Percentiles rank a stretch among this genome's conserved stretches.
Conservation (phyloP, 2,329 filamentous ascomycete genomes). For the Talaromyces sp. region DNA sequence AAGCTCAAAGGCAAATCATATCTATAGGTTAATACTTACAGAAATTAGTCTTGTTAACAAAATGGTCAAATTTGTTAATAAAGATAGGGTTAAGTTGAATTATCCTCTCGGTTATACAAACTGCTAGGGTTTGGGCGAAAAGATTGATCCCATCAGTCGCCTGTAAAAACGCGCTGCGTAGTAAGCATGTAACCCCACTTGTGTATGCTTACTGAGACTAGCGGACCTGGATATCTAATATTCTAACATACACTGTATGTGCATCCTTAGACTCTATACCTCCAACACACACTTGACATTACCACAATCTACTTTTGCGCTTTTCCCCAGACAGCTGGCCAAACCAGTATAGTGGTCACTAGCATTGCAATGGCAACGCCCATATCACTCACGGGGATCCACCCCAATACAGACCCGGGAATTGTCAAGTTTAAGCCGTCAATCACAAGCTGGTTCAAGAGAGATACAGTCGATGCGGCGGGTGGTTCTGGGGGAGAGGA, state of each 20-base stretch:
- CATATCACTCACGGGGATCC: constrained; percentile 6
- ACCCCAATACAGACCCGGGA: constrained; percentile 4
- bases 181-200: too few relatives aligned
- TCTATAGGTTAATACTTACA: too few relatives aligned
- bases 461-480: neutral
- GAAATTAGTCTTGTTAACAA: too few relatives aligned
- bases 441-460: constrained; percentile 6
- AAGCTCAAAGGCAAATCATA: too few relatives aligned
- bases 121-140: too few relatives aligned
- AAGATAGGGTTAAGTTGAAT: too few relatives aligned
- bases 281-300: neutral
- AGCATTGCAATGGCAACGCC: constrained; percentile 6
- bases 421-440: constrained; percentile 5
- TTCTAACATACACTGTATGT: neutral
- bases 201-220: too few relatives aligned
- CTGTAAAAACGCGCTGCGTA: too few relatives aligned
- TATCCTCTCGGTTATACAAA: too few relatives aligned
- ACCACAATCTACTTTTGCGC: constrained; percentile 1
- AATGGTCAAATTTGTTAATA: too few relatives aligned
- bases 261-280: neutral
- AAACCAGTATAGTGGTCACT: constrained; percentile 3
- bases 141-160: too few relatives aligned
- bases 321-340: constrained; percentile 5
- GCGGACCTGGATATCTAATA: neutral
- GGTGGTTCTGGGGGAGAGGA: neutral